A percentile compares a stretch with the other conserved stretches of the same genome.
phyloP scores from a whole-genome alignment of 148 eudicot genomes.

The Silene latifolia region DNA sequence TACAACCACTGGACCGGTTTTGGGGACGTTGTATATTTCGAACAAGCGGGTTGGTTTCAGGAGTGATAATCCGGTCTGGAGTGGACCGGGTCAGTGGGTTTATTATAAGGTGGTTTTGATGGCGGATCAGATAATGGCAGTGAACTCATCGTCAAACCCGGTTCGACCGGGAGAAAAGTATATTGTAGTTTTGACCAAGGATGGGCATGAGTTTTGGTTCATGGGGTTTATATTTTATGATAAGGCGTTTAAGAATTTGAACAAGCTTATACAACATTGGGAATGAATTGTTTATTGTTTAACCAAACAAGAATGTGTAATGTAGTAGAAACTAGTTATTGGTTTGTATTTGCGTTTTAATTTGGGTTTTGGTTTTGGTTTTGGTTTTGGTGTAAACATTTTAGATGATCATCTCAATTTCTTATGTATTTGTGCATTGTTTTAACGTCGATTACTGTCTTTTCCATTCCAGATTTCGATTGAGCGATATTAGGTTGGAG shows the following conservation, averaged over 20 bases:
- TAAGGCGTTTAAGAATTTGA: slow-evolving; percentile 33
- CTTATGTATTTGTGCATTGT: no score
- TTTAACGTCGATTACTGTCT: no score
- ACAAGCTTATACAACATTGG: slow-evolving; percentile 22
- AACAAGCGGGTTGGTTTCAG: slow-evolving; percentile 46
- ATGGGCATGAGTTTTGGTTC: slow-evolving; percentile 45
- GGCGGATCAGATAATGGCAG: slow-evolving; percentile 29
- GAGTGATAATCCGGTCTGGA: slow-evolving; percentile 46
- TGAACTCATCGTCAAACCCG: slow-evolving; percentile 21
- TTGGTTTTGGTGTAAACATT: no score
- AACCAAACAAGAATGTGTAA: no score
- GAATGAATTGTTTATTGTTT: no score
- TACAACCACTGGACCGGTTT: slow-evolving; percentile 45
- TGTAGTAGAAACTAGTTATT: no score
- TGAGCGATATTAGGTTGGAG: no score
- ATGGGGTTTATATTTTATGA: slow-evolving; percentile 43
- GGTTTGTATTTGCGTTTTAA: no score
- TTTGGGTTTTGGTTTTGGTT: no score
- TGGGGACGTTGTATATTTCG: slow-evolving; percentile 52
- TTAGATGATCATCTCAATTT: no score
- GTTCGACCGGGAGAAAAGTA: slow-evolving; percentile 28
- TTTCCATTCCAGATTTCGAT: no score
- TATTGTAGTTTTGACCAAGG: slow-evolving; percentile 26
- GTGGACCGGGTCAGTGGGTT: slow-evolving; percentile 27
- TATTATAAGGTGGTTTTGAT: slow-evolving; percentile 34